These are phyloP conservation scores for Colletotrichum endophyticum DNA, from an alignment of 2,329 filamentous ascomycete genomes.

Conservation along the genomic window DNA sequence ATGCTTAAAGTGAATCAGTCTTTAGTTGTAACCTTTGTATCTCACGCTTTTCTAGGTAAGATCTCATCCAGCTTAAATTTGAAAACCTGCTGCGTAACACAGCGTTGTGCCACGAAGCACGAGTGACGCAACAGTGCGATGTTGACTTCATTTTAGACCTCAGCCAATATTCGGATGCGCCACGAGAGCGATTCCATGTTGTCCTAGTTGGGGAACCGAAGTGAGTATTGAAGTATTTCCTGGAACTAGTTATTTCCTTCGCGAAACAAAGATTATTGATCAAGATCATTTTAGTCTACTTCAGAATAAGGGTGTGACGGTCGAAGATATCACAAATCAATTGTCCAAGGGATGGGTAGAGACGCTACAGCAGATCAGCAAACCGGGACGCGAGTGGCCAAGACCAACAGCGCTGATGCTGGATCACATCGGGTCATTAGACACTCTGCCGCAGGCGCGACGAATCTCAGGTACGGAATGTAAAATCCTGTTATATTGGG, in stretches of 20 bases:
- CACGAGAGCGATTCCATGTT: not conserved
- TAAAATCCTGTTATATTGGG: not conserved
- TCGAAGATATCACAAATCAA: not conserved
- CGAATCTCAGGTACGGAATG: not conserved
- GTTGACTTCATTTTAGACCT: not conserved
- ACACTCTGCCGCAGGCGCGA: not conserved
- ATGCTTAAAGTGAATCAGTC: not conserved
- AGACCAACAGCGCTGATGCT: not conserved
- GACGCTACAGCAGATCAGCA: not conserved
- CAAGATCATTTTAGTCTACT: not conserved
- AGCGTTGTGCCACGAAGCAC: not conserved
- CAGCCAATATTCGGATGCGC: not conserved
- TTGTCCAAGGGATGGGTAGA: not conserved
- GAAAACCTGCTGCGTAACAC: not conserved
- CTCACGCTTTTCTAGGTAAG: not conserved
- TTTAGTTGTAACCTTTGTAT: not conserved
- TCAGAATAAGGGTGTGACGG: not conserved
- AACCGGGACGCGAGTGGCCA: not conserved
- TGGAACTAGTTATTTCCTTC: not conserved
- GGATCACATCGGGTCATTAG: not conserved
- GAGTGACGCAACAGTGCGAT: not conserved
- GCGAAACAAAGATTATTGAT: not conserved
- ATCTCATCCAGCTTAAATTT: not conserved
- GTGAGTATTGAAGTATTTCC: not conserved
- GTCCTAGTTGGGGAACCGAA: not conserved